phyloP scores from a whole-genome alignment of 805 yeast genomes.

The Ogataea pini region DNA sequence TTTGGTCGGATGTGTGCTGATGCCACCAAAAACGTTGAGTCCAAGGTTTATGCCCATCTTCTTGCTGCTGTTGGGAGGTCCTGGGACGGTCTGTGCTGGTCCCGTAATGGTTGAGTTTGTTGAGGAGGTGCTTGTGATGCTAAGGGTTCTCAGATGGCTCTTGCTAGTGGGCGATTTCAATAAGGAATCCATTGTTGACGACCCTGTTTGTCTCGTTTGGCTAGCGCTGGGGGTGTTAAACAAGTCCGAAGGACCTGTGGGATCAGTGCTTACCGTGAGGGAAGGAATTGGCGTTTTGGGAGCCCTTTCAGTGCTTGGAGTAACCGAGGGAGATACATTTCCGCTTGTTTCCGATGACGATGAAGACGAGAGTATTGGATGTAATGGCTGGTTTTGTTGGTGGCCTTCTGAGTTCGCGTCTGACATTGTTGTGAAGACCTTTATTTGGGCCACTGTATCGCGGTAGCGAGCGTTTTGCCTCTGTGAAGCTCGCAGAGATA shows the following conservation, averaged over 20 bases:
- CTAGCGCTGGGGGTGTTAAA: slow-evolving; percentile 6
- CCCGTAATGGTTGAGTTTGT: slow-evolving; percentile 6
- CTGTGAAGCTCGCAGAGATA: not conserved
- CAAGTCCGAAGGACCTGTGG: not conserved
- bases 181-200: slow-evolving; percentile 19
- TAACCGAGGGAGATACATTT: slow-evolving; percentile 16
- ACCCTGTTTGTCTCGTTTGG: slow-evolving; percentile 14
- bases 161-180: slow-evolving; percentile 14
- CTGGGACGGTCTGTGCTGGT: slow-evolving; percentile 13
- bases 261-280: slow-evolving; percentile 7
- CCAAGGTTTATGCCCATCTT: slow-evolving; percentile 36
- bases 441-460: not conserved
- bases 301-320: not conserved
- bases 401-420: slow-evolving; percentile 2
- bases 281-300: slow-evolving; percentile 4
- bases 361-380: slow-evolving; percentile 26
- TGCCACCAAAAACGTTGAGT: slow-evolving; percentile 29
- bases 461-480: not conserved
- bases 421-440: slow-evolving; percentile 6
- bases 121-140: slow-evolving; percentile 22
- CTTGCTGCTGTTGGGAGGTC: slow-evolving; percentile 11
- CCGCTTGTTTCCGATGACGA: slow-evolving; percentile 23
- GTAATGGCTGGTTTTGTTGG: slow-evolving; percentile 19
- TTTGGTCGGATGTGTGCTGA: slow-evolving; percentile 2
- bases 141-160: slow-evolving; percentile 26